Percentiles rank a stretch among this genome's conserved stretches.
Evolutionary conservation across 228 moss, liverwort and hornwort species (phyloP).

Genomic region (Sphagnum magellanicum): DNA sequence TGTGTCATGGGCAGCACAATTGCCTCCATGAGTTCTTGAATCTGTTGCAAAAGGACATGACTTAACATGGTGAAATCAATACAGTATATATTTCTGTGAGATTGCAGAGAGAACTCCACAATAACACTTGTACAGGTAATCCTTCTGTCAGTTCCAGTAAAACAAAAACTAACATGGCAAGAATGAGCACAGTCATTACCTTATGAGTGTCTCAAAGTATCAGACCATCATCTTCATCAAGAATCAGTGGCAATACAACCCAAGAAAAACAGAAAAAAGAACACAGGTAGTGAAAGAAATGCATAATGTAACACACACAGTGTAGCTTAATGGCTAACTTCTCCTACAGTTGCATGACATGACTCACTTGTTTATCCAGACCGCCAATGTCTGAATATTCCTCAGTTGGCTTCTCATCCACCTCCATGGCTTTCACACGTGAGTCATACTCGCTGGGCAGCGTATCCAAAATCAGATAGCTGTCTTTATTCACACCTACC

Average conservation of each 20-base stretch:
- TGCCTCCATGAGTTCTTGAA: constrained; percentile 96
- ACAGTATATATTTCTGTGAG: neutral
- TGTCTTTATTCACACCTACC: constrained; percentile 98
- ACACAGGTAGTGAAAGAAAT: too few species aligned
- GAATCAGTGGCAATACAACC: too few species aligned
- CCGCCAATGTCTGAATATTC: constrained; percentile 96
- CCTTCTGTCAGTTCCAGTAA: neutral
- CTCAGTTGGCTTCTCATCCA: constrained; percentile 95
- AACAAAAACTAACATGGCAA: neutral
- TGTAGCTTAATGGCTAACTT: too few species aligned
- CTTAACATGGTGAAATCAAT: neutral
- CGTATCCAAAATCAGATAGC: constrained; percentile 90
- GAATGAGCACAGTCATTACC: too few species aligned
- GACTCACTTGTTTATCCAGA: constrained; percentile 85
- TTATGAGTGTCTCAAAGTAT: too few species aligned
- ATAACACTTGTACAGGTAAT: too few species aligned
- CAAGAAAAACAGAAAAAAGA: too few species aligned
- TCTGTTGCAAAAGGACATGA: constrained; percentile 25
- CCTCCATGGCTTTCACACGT: constrained; percentile 96
- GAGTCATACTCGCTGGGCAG: constrained; percentile 95
- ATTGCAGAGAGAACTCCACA: too few species aligned
- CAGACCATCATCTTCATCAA: too few species aligned
- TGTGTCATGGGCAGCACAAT: constrained; percentile 98
- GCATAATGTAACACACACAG: too few species aligned
- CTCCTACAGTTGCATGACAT: too few species aligned